phyloP scores from a whole-genome alignment of 768 basidiomycete genomes.

The Trametes sanguinea region DNA sequence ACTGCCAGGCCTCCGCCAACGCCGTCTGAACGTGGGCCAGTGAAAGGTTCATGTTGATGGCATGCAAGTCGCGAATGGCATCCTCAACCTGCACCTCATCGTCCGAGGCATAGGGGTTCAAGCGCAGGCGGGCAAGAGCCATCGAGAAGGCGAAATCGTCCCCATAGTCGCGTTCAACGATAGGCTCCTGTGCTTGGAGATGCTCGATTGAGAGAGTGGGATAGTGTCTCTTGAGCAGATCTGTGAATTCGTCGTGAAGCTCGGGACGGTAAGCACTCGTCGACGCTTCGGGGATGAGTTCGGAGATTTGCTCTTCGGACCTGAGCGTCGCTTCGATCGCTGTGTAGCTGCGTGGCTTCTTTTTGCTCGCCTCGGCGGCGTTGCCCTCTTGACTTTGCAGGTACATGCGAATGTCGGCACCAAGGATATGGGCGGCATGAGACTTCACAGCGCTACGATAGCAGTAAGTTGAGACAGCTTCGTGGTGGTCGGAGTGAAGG shows the following conservation, averaged over 20 bases:
- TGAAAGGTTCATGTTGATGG: conserved; percentile 87
- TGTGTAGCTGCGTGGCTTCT: conserved; percentile 61
- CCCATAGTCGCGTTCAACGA: conserved; percentile 75
- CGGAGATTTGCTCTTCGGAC: conserved; percentile 62
- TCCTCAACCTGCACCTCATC: conserved; percentile 48
- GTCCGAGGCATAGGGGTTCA: conserved; percentile 49
- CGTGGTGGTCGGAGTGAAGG: conserved; percentile 57
- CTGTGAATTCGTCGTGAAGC: conserved; percentile 63
- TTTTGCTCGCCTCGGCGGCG: conserved; percentile 29
- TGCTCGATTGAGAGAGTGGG: conserved; percentile 65
- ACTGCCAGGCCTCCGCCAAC: conserved; percentile 78
- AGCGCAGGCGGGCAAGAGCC: conserved; percentile 56
- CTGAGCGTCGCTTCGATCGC: conserved; percentile 59
- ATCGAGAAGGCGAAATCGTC: conserved; percentile 76
- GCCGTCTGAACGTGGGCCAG: conserved; percentile 76
- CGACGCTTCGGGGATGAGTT: conserved; percentile 68
- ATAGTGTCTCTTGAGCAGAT: conserved; percentile 52
- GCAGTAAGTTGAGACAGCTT: conserved; percentile 60
- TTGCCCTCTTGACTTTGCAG: conserved; percentile 37
- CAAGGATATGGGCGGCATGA: conserved; percentile 71
- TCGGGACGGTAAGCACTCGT: conserved; percentile 71
- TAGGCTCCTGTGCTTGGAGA: conserved; percentile 60
- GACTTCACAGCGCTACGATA: conserved; percentile 75
- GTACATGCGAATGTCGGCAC: conserved; percentile 71
- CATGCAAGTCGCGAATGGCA: conserved; percentile 60